phyloP scores from a whole-genome alignment of 2,329 filamentous ascomycete genomes.

The Stachybotrys chlorohalonatus region DNA sequence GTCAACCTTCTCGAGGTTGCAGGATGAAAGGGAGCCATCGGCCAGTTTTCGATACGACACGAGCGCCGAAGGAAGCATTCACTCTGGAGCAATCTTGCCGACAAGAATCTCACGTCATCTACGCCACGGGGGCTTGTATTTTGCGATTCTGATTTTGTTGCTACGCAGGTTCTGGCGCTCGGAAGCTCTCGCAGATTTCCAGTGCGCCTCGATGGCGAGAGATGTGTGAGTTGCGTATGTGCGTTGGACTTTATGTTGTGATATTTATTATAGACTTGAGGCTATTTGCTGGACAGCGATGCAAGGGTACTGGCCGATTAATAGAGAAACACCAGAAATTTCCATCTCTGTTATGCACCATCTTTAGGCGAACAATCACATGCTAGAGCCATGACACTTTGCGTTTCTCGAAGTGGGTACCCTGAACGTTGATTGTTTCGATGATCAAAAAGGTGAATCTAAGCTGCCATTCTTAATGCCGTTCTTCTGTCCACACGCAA shows the following conservation, averaged over 20 bases:
- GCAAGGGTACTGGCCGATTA: background rate
- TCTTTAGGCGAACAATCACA: too few species aligned
- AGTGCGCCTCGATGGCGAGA: background rate
- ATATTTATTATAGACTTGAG: background rate
- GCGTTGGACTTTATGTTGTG: background rate
- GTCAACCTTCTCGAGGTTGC: conserved; percentile 23
- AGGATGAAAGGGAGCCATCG: background rate
- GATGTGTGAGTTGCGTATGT: background rate
- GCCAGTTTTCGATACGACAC: background rate
- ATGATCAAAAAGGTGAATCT: too few species aligned
- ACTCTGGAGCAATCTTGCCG: background rate
- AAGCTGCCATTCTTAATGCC: too few species aligned
- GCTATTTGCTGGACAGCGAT: background rate
- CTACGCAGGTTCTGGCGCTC: background rate
- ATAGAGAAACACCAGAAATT: background rate
- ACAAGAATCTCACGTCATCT: background rate
- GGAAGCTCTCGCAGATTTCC: background rate
- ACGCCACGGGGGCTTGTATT: conserved; percentile 5
- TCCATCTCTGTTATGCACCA: background rate
- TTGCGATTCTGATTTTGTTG: conserved; percentile 9
- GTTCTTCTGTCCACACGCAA: too few species aligned
- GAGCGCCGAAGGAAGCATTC: background rate
- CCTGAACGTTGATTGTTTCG: too few species aligned
- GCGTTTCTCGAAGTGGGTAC: too few species aligned
- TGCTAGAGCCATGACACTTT: too few species aligned